These are phyloP conservation scores for Arthromyces matolae DNA, from an alignment of 768 basidiomycete genomes.

Conservation along the genomic window DNA sequence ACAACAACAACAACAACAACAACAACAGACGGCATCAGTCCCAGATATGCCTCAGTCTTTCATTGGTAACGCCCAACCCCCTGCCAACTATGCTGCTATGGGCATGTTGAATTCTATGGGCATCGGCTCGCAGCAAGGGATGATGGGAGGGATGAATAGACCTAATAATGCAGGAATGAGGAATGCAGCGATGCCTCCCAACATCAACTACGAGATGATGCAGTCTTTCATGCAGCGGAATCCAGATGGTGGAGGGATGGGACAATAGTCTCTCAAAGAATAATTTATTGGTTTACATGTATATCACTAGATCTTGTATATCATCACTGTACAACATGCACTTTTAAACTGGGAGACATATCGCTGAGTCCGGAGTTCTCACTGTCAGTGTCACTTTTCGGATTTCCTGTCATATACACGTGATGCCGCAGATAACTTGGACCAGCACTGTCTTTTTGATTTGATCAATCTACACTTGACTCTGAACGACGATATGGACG, in stretches of 20 bases:
- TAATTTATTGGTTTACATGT: constrained; percentile 7
- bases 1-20: constrained; percentile 21
- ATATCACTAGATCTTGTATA: constrained; percentile 7
- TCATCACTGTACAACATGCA: constrained; percentile 1
- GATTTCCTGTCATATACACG: constrained; percentile 6
- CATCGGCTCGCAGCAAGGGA: constrained; percentile 18
- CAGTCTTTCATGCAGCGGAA: constrained; percentile 42
- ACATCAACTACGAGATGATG: constrained; percentile 38
- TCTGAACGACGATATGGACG: constrained; percentile 11
- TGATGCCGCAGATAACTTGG: no score
- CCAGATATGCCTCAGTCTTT: constrained; percentile 5
- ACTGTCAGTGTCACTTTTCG: no score
- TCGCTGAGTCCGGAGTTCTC: no score
- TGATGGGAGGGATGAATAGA: constrained; percentile 21
- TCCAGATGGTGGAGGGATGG: constrained; percentile 13
- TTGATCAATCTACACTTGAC: not conserved
- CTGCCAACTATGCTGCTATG: constrained; percentile 13
- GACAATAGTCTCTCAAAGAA: constrained; percentile 2
- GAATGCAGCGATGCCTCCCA: constrained; percentile 16
- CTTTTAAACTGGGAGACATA: no score
- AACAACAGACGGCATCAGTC: no score
- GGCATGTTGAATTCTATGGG: constrained; percentile 22
- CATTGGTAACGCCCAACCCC: constrained; percentile 13
- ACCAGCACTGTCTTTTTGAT: no score
- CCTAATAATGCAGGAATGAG: constrained; percentile 14